Conservation (phyloP, 202 grass and related monocot genomes). For the Eragrostis tef region DNA sequence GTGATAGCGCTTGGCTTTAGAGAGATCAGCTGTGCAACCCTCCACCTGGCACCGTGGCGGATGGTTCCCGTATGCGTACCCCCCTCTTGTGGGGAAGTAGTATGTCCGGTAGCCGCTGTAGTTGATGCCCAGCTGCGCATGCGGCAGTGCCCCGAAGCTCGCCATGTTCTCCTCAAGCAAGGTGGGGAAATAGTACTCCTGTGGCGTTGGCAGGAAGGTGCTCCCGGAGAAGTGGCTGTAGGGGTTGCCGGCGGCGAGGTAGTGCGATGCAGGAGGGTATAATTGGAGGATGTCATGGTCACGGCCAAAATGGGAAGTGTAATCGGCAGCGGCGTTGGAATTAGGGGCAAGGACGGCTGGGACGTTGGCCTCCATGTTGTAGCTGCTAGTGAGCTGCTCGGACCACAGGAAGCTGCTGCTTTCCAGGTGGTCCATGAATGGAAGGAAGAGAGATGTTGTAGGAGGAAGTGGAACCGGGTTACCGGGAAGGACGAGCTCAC, state of each 20-base stretch:
- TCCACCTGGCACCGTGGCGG: background rate
- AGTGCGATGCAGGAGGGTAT: conserved; percentile 48
- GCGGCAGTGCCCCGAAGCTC: conserved; percentile 41
- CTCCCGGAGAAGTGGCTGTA: conserved; percentile 45
- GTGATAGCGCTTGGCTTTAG: no score
- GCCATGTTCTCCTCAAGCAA: conserved; percentile 68
- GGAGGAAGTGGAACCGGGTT: background rate
- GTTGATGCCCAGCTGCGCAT: conserved; percentile 60
- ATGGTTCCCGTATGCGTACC: conserved; percentile 57
- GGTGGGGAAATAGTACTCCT: conserved; percentile 61
- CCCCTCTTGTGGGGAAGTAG: conserved; percentile 58
- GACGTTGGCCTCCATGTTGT: conserved; percentile 47
- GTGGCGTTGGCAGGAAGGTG: conserved; percentile 10
- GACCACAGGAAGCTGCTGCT: conserved; percentile 38
- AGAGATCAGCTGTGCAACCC: no score
- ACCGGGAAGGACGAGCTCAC: no score
- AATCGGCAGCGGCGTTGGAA: conserved; percentile 49
- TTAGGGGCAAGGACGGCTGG: conserved; percentile 40
- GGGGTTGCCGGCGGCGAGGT: conserved; percentile 47
- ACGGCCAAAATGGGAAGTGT: background rate
- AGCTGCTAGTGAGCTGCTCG: conserved; percentile 30
- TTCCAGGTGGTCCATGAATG: conserved; percentile 51
- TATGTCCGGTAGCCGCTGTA: conserved; percentile 42
- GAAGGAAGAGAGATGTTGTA: conserved; percentile 14
- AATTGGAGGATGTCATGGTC: conserved; percentile 56